A percentile compares a stretch with the other conserved stretches of the same genome.
phyloP scores from a whole-genome alignment of 225 moss, liverwort and hornwort genomes.

The Pseudoscleropodium purum region DNA sequence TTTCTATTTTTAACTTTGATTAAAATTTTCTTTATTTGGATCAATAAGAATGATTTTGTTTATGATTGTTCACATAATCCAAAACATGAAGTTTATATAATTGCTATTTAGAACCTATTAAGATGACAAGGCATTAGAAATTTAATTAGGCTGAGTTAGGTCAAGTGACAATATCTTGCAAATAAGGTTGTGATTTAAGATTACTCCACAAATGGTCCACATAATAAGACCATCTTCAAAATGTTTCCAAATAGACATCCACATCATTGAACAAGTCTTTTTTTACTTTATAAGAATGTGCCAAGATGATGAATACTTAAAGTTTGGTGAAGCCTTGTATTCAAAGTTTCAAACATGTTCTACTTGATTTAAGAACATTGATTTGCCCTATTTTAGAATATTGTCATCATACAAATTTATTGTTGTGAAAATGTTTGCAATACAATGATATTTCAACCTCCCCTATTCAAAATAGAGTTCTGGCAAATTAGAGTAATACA shows the following conservation, averaged over 20 bases:
- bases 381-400: too few species aligned
- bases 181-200: too few species aligned
- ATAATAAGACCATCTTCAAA: neutral
- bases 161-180: neutral
- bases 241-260: neutral
- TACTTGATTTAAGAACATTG: neutral
- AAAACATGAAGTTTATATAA: neutral
- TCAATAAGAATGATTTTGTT: neutral
- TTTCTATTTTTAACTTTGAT: neutral
- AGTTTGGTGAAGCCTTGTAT: neutral
- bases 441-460: neutral
- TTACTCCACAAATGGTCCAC: too few species aligned
- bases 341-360: neutral
- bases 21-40: neutral
- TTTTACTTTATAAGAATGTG: neutral
- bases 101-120: neutral
- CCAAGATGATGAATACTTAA: accelerated
- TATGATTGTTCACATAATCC: neutral
- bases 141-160: too few species aligned
- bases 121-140: too few species aligned
- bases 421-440: accelerated
- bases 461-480: too few species aligned
- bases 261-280: neutral
- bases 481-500: too few species aligned
- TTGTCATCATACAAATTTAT: too few species aligned